Conservation (phyloP, 345 rosid species). For the Gossypium raimondii region DNA sequence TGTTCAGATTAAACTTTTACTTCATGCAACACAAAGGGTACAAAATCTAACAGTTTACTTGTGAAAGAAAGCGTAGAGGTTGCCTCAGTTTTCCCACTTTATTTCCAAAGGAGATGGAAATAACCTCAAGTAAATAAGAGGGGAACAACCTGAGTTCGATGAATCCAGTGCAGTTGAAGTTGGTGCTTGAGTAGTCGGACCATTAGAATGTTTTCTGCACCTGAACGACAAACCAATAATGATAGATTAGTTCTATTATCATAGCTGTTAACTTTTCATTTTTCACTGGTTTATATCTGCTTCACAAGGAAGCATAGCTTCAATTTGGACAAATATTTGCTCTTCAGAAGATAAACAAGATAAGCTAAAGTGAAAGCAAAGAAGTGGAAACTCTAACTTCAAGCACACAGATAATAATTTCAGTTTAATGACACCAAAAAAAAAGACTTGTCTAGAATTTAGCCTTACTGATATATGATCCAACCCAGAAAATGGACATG, state of each 20-base stretch:
- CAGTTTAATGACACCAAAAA: not conserved
- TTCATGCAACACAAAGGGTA: not conserved
- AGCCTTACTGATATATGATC: not conserved
- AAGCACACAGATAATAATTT: not conserved
- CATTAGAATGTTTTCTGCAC: conserved; percentile 52
- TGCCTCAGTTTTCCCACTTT: not conserved
- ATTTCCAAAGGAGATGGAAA: not conserved
- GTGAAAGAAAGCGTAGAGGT: not conserved
- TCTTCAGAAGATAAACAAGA: conserved; percentile 8
- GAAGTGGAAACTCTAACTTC: not conserved
- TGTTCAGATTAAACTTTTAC: not conserved
- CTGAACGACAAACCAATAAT: conserved; percentile 13
- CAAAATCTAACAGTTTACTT: not conserved
- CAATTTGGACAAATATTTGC: not conserved
- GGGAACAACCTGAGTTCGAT: conserved; percentile 37
- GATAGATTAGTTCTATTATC: not conserved
- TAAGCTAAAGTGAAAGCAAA: not conserved
- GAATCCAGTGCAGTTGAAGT: conserved; percentile 27
- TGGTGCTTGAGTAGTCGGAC: conserved; percentile 26
- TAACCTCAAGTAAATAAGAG: conserved; percentile 10
- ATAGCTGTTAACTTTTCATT: not conserved
- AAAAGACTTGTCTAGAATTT: not conserved
- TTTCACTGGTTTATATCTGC: not conserved
- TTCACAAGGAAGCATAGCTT: conserved; percentile 5
- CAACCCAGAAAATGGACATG: not conserved